Conservation (phyloP, 1,139 yeast genomes). For the Nematodospora anomalae region DNA sequence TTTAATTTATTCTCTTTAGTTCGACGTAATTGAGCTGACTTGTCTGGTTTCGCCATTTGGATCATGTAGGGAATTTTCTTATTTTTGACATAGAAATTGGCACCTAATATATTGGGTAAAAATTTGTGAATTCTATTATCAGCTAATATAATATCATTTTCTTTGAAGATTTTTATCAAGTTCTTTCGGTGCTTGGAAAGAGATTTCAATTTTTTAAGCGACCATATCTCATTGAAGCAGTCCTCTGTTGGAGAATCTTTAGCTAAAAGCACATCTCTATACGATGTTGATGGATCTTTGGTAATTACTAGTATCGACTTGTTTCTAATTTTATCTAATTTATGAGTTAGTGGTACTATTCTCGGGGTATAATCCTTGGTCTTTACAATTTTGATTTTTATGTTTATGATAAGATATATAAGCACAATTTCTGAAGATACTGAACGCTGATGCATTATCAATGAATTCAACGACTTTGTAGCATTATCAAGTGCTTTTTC, state of each 20-base stretch:
- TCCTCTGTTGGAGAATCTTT: slow-evolving; percentile 59
- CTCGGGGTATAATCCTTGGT: slow-evolving; percentile 62
- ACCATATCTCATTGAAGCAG: slow-evolving; percentile 54
- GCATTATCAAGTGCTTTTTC: slow-evolving; percentile 24
- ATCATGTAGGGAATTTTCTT: slow-evolving; percentile 65
- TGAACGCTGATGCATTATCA: slow-evolving; percentile 15
- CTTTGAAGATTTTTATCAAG: slow-evolving; percentile 47
- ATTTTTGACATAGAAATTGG: slow-evolving; percentile 55
- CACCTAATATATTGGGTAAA: slow-evolving; percentile 56
- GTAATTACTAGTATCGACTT: slow-evolving; percentile 60
- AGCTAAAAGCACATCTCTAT: slow-evolving; percentile 45
- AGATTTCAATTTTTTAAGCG: slow-evolving; percentile 55
- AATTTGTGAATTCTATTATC: slow-evolving; percentile 64
- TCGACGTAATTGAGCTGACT: slow-evolving; percentile 38
- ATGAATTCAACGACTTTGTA: slow-evolving; percentile 25
- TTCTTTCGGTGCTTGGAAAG: slow-evolving; percentile 46
- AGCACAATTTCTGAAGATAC: slow-evolving; percentile 13
- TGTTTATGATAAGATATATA: slow-evolving; percentile 55
- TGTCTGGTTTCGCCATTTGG: slow-evolving; percentile 58
- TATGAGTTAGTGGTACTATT: slow-evolving; percentile 59
- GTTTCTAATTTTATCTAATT: slow-evolving; percentile 46
- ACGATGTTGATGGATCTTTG: slow-evolving; percentile 64
- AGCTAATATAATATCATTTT: slow-evolving; percentile 63
- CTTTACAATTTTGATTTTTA: slow-evolving; percentile 47
- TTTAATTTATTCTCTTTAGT: slow-evolving; percentile 42